A percentile compares a stretch with the other conserved stretches of the same genome.
phyloP scores from a whole-genome alignment of 805 yeast species.

The Candida boidinii region DNA sequence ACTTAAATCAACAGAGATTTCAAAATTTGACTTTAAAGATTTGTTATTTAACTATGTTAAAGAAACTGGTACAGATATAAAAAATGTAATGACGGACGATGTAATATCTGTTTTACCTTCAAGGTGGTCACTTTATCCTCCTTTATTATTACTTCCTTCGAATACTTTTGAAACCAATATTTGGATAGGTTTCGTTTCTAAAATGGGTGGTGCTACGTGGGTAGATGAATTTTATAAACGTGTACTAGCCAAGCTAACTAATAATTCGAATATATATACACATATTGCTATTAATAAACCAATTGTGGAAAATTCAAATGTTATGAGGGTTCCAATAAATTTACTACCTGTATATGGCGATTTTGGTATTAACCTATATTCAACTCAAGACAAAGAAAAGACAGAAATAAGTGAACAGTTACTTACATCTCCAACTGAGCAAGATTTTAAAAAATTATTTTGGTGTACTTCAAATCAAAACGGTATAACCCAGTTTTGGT shows the following conservation, averaged over 20 bases:
- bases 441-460: constrained; percentile 44
- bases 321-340: constrained; percentile 52
- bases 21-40: not conserved
- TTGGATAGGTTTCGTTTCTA: constrained; percentile 23
- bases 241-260: constrained; percentile 5
- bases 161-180: constrained; percentile 32
- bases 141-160: constrained; percentile 51
- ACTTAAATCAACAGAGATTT: too few species aligned
- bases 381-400: too few species aligned
- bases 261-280: constrained; percentile 22
- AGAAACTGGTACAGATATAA: not conserved
- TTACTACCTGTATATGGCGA: constrained; percentile 56
- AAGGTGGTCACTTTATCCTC: constrained; percentile 58
- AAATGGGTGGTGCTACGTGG: constrained; percentile 8
- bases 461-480: constrained; percentile 72
- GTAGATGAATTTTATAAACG: constrained; percentile 6
- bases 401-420: constrained; percentile 23
- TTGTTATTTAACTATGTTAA: not conserved
- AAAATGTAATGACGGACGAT: too few species aligned
- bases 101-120: constrained; percentile 28
- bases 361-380: too few species aligned
- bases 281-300: constrained; percentile 72
- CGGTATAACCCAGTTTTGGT: constrained; percentile 74
- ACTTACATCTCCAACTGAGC: constrained; percentile 27
- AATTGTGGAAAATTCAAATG: constrained; percentile 28